phyloP scores from a whole-genome alignment of 495 filamentous ascomycete species.

The Cercophora scortea region DNA sequence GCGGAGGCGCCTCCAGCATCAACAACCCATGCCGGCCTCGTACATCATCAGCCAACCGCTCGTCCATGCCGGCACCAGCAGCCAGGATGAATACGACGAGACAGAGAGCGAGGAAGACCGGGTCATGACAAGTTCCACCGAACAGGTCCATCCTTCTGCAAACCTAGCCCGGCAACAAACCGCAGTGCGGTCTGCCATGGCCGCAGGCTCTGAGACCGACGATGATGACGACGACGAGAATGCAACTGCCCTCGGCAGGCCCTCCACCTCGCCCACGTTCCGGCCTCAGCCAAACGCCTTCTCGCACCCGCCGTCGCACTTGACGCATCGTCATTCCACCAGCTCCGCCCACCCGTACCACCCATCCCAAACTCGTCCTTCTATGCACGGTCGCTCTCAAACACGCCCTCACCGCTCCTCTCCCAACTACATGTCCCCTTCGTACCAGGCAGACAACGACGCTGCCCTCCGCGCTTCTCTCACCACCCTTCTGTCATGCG shows the following conservation, averaged over 20 bases:
- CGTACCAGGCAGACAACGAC: slow-evolving; percentile 80
- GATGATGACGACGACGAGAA: slow-evolving; percentile 59
- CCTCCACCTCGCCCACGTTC: slow-evolving; percentile 51
- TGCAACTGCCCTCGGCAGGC: slow-evolving; percentile 65
- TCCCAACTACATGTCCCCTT: slow-evolving; percentile 61
- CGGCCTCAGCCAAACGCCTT: slow-evolving; percentile 86
- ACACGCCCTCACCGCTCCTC: slow-evolving; percentile 39
- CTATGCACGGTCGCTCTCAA: slow-evolving; percentile 30
- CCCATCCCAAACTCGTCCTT: slow-evolving; percentile 27
- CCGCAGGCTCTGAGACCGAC: slow-evolving; percentile 19
- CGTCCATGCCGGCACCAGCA: slow-evolving; percentile 56
- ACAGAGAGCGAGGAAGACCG: slow-evolving; percentile 54
- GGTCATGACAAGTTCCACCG: slow-evolving; percentile 77
- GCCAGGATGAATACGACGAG: slow-evolving; percentile 78
- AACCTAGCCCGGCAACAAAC: slow-evolving; percentile 13
- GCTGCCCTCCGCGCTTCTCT: slow-evolving; percentile 86
- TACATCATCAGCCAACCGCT: slow-evolving; percentile 28
- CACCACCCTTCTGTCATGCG: slow-evolving; percentile 89
- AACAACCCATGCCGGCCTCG: slow-evolving; percentile 25
- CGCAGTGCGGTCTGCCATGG: slow-evolving; percentile 7
- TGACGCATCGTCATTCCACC: slow-evolving; percentile 41
- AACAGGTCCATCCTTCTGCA: slow-evolving; percentile 47
- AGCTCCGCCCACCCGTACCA: slow-evolving; percentile 31
- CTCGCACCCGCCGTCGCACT: slow-evolving; percentile 66
- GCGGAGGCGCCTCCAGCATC: slow-evolving; percentile 48